Base-by-base conservation (phyloP, 2,329 filamentous ascomycete genomes). In the Metarhizium robertsii region DNA sequence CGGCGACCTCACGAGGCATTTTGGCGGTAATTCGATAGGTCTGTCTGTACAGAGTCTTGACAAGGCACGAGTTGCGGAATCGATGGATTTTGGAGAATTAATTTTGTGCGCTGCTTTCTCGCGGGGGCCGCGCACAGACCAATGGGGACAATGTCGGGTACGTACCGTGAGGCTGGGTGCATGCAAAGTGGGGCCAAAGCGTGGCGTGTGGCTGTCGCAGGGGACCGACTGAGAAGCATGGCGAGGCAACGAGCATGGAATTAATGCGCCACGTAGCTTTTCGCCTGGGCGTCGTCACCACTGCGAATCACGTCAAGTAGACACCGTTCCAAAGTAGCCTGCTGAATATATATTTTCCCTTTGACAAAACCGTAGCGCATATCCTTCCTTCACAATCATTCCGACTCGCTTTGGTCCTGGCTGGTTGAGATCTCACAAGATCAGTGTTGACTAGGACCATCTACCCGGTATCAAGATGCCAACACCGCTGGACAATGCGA, bases 1-100 rank as follows among this genome's bases (percentile, higher is more conserved):
- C 94, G 75, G 86, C 89, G 77, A 96, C 88, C 89, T 97, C 91
- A 73, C 85, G 84, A 86, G 94, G 92, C 94, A 99, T 99, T 78
- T 80, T 95, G 89, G 78, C 79, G 78, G 80, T 75, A 62, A 61
- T 69, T 64, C 61, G 62, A 64, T 61, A 62, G 65, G 62, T 57
- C 61, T 63, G 59, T 53, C 59, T 55, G 58, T 50, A 61, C 50
- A 50, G 58, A 55, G 49, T 62, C 58, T 60, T 58, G 56, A 54
- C 55, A 46, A 55, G 52, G 56, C 46, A 53, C 55, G 54, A 54
- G 42, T 57, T 56, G 42, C 42, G 42, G 32, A 10, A 45, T 58
- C 34, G 54, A 60, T 59, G 58, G 58, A 60, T 63, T 65, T 64
- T 60, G 45, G 45, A 50, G 51, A 61, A 61, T 62, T 61, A 55